Base-by-base conservation (phyloP, 257 asterid species). In the Nicotiana benthamiana region DNA sequence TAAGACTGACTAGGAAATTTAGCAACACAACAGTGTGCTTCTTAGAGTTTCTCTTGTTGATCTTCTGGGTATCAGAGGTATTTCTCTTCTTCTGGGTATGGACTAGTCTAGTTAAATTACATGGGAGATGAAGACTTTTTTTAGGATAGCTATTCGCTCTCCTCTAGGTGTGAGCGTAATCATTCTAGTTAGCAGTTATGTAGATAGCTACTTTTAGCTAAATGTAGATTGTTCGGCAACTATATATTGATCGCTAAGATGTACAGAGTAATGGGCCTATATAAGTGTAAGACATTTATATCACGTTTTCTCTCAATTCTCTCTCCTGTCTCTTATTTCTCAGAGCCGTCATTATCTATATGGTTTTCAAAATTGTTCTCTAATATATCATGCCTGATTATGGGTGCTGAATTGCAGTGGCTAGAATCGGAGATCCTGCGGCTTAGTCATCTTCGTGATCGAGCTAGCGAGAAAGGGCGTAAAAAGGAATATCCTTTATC, bases 391-490 rank as follows among this genome's bases (percentile, higher is more conserved):
- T 20, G 6, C 60, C 40, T 72, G 61, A 72, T 72, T 22, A 56
- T 72, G 8, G 24, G 26, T 48, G 61, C 78, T 86, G 77, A 62
- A 36, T 46, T 86, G 85, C 97, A 96, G 99, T 96, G 98, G 99
- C 89, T 96, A 90, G 99, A 96, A 86, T 84, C 98, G 66, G 98
- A 96, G 88, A 82, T 84, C 74, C 67, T 85, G 85, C 92, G 99
- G 87, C 93, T 96, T 77, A 87, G 93, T 85, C 97, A 96, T 91
- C 97, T 96, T 83, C 93, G 99, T 86, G 99, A 96, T 86, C 91
- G 99, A 34, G 99, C 99, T 63, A 96, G 99, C 83, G 99, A 94
- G 85, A 82, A 89, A 86, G 99, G 99, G 84, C 99, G 92, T 66
- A 89, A 93, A 82, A 96, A 94, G 77, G 98, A 94, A 96, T 96